These are phyloP conservation scores for Ascochyta rabiei DNA, from an alignment of 2,329 filamentous ascomycete genomes.

Conservation along the genomic window DNA sequence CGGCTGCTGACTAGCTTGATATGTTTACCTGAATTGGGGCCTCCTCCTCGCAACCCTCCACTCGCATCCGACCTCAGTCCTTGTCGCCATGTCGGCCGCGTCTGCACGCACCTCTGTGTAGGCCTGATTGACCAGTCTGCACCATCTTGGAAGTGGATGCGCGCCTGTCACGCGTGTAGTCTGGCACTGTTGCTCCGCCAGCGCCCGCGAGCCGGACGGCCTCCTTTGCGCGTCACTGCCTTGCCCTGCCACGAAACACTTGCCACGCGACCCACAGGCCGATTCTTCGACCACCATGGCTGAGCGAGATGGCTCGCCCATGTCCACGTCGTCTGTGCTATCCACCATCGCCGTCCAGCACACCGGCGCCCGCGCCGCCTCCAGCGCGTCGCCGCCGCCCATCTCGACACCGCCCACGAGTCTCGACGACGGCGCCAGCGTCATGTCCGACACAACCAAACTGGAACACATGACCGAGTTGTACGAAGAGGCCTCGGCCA, in stretches of 20 bases:
- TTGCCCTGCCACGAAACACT: slow-evolving; percentile 31
- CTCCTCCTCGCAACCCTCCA: slow-evolving; percentile 36
- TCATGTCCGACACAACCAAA: slow-evolving; percentile 51
- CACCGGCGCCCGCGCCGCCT: slow-evolving; percentile 45
- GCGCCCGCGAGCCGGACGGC: slow-evolving; percentile 32
- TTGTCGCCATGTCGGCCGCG: slow-evolving; percentile 28
- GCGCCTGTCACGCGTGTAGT: slow-evolving; percentile 35
- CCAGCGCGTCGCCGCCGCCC: slow-evolving; percentile 60
- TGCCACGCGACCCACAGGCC: slow-evolving; percentile 26
- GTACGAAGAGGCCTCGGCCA: slow-evolving; percentile 24
- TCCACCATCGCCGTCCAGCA: slow-evolving; percentile 41
- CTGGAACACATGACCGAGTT: slow-evolving; percentile 34
- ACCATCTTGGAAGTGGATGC: slow-evolving; percentile 20
- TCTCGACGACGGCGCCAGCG: slow-evolving; percentile 66
- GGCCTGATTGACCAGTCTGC: slow-evolving; percentile 20
- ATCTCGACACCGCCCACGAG: slow-evolving; percentile 72
- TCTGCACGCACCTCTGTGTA: slow-evolving; percentile 32
- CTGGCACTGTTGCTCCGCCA: slow-evolving; percentile 42
- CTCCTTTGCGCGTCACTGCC: slow-evolving; percentile 43
- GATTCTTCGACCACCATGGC: slow-evolving; percentile 36
- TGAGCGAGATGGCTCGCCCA: slow-evolving; percentile 43
- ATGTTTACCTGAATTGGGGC: slow-evolving; percentile 42
- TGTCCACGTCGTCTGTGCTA: slow-evolving; percentile 49
- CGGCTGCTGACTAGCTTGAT: slow-evolving; percentile 41
- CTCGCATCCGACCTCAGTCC: slow-evolving; percentile 26